These are phyloP conservation scores for Fistulinella prunicolor DNA, from an alignment of 768 basidiomycete species.

Conservation along the genomic window DNA sequence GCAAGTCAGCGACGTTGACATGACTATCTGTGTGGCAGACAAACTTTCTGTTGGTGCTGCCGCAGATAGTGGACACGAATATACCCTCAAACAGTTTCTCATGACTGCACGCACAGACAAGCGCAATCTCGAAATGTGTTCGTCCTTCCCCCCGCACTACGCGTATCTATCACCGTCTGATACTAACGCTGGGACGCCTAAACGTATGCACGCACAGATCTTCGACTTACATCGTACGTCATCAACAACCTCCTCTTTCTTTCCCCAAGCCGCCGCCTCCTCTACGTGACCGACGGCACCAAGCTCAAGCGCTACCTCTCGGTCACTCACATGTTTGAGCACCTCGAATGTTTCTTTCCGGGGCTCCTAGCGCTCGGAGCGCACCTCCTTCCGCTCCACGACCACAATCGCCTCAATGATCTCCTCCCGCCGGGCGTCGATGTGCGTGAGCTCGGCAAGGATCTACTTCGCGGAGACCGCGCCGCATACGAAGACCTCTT, in stretches of 20 bases:
- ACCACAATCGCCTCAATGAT: too few relatives aligned
- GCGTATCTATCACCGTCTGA: background rate
- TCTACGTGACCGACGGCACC: conserved; percentile 60
- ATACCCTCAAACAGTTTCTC: conserved; percentile 69
- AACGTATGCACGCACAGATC: conserved; percentile 37
- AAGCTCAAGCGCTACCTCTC: conserved; percentile 18
- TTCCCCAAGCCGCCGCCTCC: conserved; percentile 19
- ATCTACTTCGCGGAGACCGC: conserved; percentile 17
- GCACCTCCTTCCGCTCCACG: conserved; percentile 56
- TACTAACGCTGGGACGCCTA: background rate
- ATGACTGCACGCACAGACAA: conserved; percentile 62
- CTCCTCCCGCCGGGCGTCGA: conserved; percentile 48
- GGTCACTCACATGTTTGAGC: conserved; percentile 56
- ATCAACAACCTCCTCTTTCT: conserved; percentile 47
- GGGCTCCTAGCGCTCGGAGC: conserved; percentile 73
- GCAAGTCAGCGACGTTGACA: background rate
- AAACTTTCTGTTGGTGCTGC: conserved; percentile 56
- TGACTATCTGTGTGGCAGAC: background rate
- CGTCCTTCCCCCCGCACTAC: conserved; percentile 21
- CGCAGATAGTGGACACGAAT: conserved; percentile 75
- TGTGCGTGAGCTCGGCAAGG: conserved; percentile 32
- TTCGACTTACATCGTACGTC: conserved; percentile 58
- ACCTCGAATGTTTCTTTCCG: conserved; percentile 75
- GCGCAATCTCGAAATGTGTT: conserved; percentile 65
- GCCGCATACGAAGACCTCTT: conserved; percentile 42